Evolutionary conservation across 352 stramenopile species (phyloP).

Genomic region (Phytophthora pisi): DNA sequence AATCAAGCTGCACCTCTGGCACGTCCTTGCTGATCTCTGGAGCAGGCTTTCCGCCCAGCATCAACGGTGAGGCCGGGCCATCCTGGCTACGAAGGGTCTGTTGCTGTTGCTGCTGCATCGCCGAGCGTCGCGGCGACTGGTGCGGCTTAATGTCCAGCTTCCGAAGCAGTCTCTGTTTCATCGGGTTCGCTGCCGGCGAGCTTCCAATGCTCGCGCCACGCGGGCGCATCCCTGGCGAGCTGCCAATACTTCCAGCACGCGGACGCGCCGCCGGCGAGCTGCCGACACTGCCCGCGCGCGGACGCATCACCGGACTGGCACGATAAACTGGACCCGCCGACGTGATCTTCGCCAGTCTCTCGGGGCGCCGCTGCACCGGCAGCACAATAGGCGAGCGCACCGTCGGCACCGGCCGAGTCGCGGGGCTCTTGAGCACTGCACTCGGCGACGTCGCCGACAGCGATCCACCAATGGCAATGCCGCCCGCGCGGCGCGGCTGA

Average conservation of each 20-base stretch:
- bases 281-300: constrained; percentile 34
- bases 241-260: constrained; percentile 10
- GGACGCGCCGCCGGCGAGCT: constrained; percentile 8
- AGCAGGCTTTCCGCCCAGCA: constrained; percentile 35
- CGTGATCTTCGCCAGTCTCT: constrained; percentile 72
- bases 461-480: constrained; percentile 32
- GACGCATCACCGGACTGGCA: constrained; percentile 59
- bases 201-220: constrained; percentile 26
- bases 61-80: constrained; percentile 31
- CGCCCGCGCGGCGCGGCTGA: constrained; percentile 17
- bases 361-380: constrained; percentile 49
- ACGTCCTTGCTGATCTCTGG: constrained; percentile 26
- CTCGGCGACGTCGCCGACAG: constrained; percentile 15
- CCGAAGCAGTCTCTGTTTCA: constrained; percentile 47
- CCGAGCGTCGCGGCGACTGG: constrained; percentile 66
- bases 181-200: constrained; percentile 17
- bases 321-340: constrained; percentile 52
- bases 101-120: constrained; percentile 43
- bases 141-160: constrained; percentile 83
- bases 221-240: constrained; percentile 22
- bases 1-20: constrained; percentile 27
- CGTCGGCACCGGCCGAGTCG: constrained; percentile 12
- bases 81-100: constrained; percentile 25
- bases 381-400: constrained; percentile 51
- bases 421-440: constrained; percentile 14